Evolutionary conservation across 805 yeast species (phyloP), one percentile per base, ranked within the genome.

Genomic region (Hanseniaspora valbyensis): DNA sequence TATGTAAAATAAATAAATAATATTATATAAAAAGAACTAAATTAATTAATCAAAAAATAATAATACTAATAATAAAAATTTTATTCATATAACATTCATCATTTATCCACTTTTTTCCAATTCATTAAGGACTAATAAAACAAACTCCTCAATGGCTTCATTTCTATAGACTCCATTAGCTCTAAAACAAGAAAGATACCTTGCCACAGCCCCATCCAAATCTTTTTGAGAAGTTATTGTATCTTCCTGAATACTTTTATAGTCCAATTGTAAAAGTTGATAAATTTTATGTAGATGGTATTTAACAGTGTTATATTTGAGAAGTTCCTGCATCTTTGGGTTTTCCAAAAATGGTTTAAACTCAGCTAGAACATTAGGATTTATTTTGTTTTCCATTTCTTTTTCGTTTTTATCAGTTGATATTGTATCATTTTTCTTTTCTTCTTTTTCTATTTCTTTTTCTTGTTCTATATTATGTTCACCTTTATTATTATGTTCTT

Each of bases 61-160:
- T n/a, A n/a, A n/a, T n/a, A n/a, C n/a, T n/a, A n/a, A n/a, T n/a
- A n/a, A n/a, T n/a, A n/a, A n/a, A n/a, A n/a, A n/a, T n/a, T n/a
- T n/a, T 12, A 8, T 33, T 33, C 37, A 12, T 14, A 12, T 7
- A 14, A 14, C 13, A 8, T 14, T n/a, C 6, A 33, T n/a, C n/a
- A 33, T 7, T 33, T 33, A 10, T 33, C 1, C 21, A n/a, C 7
- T 8, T 28, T 45, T 40, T 14, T 52, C 43, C 40, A 56, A 21
- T 34, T 53, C 50, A 14, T 46, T 48, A 33, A 60, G 49, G 44
- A 54, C 25, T 58, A 53, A 39, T 58, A 29, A 63, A 38, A 81
- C 74, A 61, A 81, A 81, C 53, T 80, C 87, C 60, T 80, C 85
- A 13, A 81, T 72, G 18, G 79, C 66, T 52, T 69, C 77, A 59